These are phyloP conservation scores for Wickerhamiella kurtzmanii DNA, from an alignment of 805 yeast species.

Conservation along the genomic window DNA sequence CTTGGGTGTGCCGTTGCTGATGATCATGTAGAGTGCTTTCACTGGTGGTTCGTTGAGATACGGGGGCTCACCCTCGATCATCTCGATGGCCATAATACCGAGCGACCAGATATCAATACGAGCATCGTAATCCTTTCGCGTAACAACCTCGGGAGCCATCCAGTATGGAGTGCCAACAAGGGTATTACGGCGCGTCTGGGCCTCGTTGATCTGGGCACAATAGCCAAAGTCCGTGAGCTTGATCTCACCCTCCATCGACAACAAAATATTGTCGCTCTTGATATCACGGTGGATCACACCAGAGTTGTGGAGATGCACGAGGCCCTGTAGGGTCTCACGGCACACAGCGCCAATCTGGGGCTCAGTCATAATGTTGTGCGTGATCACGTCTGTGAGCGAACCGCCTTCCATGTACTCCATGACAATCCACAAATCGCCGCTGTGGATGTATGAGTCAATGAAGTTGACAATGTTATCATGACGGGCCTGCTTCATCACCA, in stretches of 20 bases:
- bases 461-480: slow-evolving; percentile 92
- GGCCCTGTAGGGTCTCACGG: slow-evolving; percentile 76
- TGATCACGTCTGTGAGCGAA: slow-evolving; percentile 85
- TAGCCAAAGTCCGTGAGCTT: slow-evolving; percentile 93
- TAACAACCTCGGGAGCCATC: slow-evolving; percentile 99
- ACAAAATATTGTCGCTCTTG: slow-evolving; percentile 81
- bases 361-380: slow-evolving; percentile 74
- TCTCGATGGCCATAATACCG: slow-evolving; percentile 96
- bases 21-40: slow-evolving; percentile 84
- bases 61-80: slow-evolving; percentile 99
- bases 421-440: slow-evolving; percentile 68
- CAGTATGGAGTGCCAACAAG: slow-evolving; percentile 99
- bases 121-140: slow-evolving; percentile 88
- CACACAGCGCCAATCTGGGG: slow-evolving; percentile 93
- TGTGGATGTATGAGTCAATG: slow-evolving; percentile 67
- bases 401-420: slow-evolving; percentile 99
- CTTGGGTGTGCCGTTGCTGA: slow-evolving; percentile 92
- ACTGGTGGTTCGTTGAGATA: slow-evolving; percentile 91
- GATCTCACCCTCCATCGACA: slow-evolving; percentile 74
- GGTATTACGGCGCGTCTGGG: slow-evolving; percentile 78
- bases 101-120: slow-evolving; percentile 96
- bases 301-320: slow-evolving; percentile 74
- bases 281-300: slow-evolving; percentile 95
- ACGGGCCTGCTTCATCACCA: slow-evolving; percentile 85
- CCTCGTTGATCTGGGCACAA: slow-evolving; percentile 84